Conservation (phyloP, 805 yeast genomes). For the Peterozyma xylosa region DNA sequence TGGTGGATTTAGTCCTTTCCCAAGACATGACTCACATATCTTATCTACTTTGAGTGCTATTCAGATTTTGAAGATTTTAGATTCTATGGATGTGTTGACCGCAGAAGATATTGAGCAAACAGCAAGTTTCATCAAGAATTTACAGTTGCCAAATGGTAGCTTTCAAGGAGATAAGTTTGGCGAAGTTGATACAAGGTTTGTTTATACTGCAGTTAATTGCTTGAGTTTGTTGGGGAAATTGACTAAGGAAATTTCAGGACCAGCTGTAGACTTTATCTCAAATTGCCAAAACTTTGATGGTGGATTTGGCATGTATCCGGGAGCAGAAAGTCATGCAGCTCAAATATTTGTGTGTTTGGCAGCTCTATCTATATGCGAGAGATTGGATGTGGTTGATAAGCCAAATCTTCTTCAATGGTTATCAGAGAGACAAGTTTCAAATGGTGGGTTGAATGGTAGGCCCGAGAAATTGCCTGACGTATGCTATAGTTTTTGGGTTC, state of each 20-base stretch:
- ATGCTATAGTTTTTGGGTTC: constrained; percentile 98
- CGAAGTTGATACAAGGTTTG: constrained; percentile 88
- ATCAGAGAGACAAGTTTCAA: constrained; percentile 77
- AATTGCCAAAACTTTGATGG: constrained; percentile 90
- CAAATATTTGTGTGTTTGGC: constrained; percentile 85
- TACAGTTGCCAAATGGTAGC: constrained; percentile 60
- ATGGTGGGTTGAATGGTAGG: constrained; percentile 93
- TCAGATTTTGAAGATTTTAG: constrained; percentile 68
- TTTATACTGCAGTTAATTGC: constrained; percentile 72
- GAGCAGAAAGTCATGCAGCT: constrained; percentile 93
- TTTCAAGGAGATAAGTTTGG: constrained; percentile 90
- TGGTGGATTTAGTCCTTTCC: constrained; percentile 90
- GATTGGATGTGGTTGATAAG: constrained; percentile 39
- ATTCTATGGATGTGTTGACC: constrained; percentile 39
- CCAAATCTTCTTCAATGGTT: constrained; percentile 75
- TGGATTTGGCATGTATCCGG: constrained; percentile 89
- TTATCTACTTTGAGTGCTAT: constrained; percentile 80
- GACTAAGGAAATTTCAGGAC: constrained; percentile 41
- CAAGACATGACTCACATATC: constrained; percentile 83
- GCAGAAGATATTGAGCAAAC: constrained; percentile 12
- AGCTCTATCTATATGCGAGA: constrained; percentile 60
- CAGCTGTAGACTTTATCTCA: constrained; percentile 59
- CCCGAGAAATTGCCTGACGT: constrained; percentile 95
- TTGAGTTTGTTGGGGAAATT: constrained; percentile 63
- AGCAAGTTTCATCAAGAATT: constrained; percentile 28